These are phyloP conservation scores for Wickerhamomyces hampshirensis DNA, from an alignment of 805 yeast species.

Conservation along the genomic window DNA sequence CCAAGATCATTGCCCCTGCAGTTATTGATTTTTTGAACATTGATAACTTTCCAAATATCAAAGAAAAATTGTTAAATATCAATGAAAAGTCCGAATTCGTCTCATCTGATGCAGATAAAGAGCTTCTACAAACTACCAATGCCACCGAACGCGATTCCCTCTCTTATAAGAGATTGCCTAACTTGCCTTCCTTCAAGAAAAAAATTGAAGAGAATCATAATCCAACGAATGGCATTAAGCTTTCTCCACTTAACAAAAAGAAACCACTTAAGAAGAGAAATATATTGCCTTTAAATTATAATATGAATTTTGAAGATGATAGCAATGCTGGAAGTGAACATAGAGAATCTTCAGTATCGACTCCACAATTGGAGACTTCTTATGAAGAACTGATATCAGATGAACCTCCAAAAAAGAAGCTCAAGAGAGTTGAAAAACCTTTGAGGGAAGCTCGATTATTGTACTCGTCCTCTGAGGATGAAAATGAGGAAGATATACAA, in stretches of 20 bases:
- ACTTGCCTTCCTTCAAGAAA: constrained; percentile 18
- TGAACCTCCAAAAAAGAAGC: constrained; percentile 15
- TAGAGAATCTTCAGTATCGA: constrained; percentile 5
- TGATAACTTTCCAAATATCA: constrained; percentile 48
- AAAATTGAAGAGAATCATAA: constrained; percentile 24
- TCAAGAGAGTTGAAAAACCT: constrained; percentile 3
- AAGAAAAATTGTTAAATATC: constrained; percentile 26
- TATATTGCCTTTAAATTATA: constrained; percentile 15
- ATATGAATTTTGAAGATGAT: constrained; percentile 17
- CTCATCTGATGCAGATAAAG: not conserved
- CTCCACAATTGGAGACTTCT: constrained; percentile 1
- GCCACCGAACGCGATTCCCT: constrained; percentile 21
- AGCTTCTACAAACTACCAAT: not conserved
- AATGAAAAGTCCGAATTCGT: not conserved
- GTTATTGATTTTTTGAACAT: constrained; percentile 58
- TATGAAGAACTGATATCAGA: not conserved
- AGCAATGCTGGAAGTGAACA: constrained; percentile 10
- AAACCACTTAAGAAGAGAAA: constrained; percentile 16
- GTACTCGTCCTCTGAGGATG: constrained; percentile 26
- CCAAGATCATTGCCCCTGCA: constrained; percentile 64
- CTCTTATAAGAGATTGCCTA: constrained; percentile 12
- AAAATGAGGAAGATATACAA: constrained; percentile 27
- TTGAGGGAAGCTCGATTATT: constrained; percentile 9
- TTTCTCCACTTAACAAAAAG: no score
- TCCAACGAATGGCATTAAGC: no score